A percentile compares a stretch with the other conserved stretches of the same genome.
Conservation (phyloP, 1,284 basidiomycete genomes). For the Hymenochaete sp. region DNA sequence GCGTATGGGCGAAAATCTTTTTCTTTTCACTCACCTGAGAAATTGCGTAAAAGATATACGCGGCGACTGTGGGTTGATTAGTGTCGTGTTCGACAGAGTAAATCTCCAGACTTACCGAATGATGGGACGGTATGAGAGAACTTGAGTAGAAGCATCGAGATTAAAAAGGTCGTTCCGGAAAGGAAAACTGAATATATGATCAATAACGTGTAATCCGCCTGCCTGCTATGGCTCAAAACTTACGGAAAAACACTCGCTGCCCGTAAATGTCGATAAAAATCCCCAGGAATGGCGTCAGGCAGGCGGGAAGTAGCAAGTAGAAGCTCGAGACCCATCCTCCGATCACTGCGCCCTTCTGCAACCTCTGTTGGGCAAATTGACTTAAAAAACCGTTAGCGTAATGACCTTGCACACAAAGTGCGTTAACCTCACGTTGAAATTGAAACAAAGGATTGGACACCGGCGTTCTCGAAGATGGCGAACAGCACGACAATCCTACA, state of each 20-base stretch:
- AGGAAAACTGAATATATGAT: slow-evolving; percentile 29
- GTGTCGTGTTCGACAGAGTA: neutral
- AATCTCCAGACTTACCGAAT: slow-evolving; percentile 27
- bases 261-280: slow-evolving; percentile 37
- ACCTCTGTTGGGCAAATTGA: slow-evolving; percentile 37
- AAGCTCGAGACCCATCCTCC: slow-evolving; percentile 42
- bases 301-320: slow-evolving; percentile 36
- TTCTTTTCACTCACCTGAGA: slow-evolving; percentile 27
- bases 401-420: no score
- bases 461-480: slow-evolving; percentile 37
- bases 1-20: neutral
- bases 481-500: slow-evolving; percentile 33
- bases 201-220: neutral
- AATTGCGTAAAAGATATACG: slow-evolving; percentile 38
- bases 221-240: slow-evolving; percentile 17
- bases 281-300: slow-evolving; percentile 36
- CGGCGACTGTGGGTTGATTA: slow-evolving; percentile 26
- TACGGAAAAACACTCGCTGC: slow-evolving; percentile 35
- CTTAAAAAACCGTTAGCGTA: slow-evolving; percentile 14
- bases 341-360: slow-evolving; percentile 39
- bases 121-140: slow-evolving; percentile 33
- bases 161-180: slow-evolving; percentile 34
- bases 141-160: slow-evolving; percentile 36
- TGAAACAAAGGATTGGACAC: slow-evolving; percentile 38
- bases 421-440: slow-evolving; percentile 33